Evolutionary conservation across 2,329 filamentous ascomycete genomes (phyloP), one percentile per base, ranked within the genome.

Genomic region (Colletotrichum lini): DNA sequence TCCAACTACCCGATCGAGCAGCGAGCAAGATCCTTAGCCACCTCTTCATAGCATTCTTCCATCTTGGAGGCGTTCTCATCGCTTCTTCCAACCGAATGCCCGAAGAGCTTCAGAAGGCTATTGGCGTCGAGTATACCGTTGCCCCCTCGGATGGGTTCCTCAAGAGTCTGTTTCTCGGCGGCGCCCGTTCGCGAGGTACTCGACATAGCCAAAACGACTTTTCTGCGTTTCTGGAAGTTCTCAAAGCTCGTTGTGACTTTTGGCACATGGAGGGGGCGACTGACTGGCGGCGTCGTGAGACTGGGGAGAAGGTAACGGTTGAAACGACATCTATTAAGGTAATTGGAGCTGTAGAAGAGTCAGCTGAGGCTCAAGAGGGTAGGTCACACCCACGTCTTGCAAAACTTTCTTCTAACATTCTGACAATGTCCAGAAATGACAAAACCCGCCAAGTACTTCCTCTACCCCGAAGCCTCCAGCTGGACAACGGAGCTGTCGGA

Each of bases 81-180:
- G 93, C 93, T 0, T 95, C 93, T 0, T 94, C 92, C 5, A 96
- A 96, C 78, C 89, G 94, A 9, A 93, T 96, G 90, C 93, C 94
- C 0, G 93, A 96, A 76, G 94, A 95, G 77, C 80, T 96, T 60
- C 91, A 89, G 56, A 94, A 93, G 74, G 93, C 93, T 0, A 90
- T 90, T 1, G 93, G 94, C 0, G 86, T 92, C 30, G 89, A 93
- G 72, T 94, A 93, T 77, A 82, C 86, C 13, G 84, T 88, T 7
- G 87, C 89, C 0, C 84, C 90, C 4, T 82, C 85, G 44, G 85
- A 85, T 62, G 88, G 85, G 3, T 79, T 90, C 67, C 80, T 89
- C 65, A 82, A 82, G 42, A 88, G 81, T 76, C 82, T 86, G 77
- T 75, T 75, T 76, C 79, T 65, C 74, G 78, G 38, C 45, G 71